A percentile compares a stretch with the other conserved stretches of the same genome.
phyloP scores from a whole-genome alignment of 306 rosid species.

The Geum urbanum region DNA sequence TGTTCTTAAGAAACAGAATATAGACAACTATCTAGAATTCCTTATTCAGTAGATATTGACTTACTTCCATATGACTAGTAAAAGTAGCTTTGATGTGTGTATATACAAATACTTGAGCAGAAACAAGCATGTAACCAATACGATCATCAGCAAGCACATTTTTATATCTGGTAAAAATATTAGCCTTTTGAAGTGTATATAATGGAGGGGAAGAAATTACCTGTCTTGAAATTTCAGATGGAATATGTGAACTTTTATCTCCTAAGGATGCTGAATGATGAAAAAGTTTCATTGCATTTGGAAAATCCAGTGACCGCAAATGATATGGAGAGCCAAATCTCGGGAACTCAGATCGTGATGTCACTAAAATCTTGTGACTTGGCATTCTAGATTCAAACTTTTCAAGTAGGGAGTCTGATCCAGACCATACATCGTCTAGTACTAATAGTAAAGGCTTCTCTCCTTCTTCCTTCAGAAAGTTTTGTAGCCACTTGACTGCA shows the following conservation, averaged over 20 bases:
- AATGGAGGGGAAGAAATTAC: conserved; percentile 29
- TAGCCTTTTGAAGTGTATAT: too few species aligned
- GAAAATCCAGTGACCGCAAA: conserved; percentile 33
- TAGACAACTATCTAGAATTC: background rate
- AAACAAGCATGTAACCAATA: background rate
- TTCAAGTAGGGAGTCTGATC: conserved; percentile 20
- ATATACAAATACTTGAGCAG: background rate
- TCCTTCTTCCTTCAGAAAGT: background rate
- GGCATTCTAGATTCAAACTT: conserved; percentile 29
- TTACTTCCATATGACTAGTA: background rate
- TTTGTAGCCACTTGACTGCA: conserved; percentile 9
- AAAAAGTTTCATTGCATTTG: conserved; percentile 35
- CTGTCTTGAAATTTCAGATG: conserved; percentile 31
- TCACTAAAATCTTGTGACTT: conserved; percentile 31
- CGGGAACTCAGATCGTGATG: conserved; percentile 20
- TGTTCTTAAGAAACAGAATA: background rate
- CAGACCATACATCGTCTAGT: conserved; percentile 18
- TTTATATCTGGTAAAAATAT: background rate
- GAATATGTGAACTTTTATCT: conserved; percentile 13
- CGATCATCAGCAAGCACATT: too few species aligned
- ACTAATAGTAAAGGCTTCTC: conserved; percentile 7
- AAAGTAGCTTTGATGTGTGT: background rate
- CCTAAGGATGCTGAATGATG: conserved; percentile 28
- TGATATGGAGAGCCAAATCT: conserved; percentile 16
- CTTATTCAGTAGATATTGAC: background rate